Evolutionary conservation across 768 basidiomycete genomes (phyloP), one percentile per base, ranked within the genome.

Genomic region (Candolleomyces efflorescens): DNA sequence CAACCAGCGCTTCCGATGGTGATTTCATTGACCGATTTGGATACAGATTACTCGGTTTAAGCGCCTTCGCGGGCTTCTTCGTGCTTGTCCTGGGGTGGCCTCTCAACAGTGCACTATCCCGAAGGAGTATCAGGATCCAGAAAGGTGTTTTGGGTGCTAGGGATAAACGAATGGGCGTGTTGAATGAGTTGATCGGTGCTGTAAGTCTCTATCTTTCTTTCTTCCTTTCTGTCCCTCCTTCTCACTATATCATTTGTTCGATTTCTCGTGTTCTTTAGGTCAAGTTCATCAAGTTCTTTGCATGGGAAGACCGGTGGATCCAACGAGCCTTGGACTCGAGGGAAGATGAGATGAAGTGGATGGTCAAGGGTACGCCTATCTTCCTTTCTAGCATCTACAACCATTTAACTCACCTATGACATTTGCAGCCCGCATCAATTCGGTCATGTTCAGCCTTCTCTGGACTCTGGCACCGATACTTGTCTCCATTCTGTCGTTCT

Each of bases 281-380:
- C 56, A 88, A 88, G 69, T 88, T 89, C 65, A 85, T 89, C 76
- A 90, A 91, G 69, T 90, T 91, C 76, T 91, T 91, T 60, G 89
- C 89, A 1, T 91, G 89, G 81, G 88, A 90, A 62, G 79, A 85
- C 43, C 79, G 82, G 12, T 92, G 92, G 91, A 87, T 89, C 44
- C 70, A 79, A 24, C 78, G 84, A 12, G 84, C 79, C 0, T 65
- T 85, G 56, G 84, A 86, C 44, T 82, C 88, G 2, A 77, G 93
- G 59, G 78, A 79, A 43, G 71, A 72, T 13, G 94, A 95, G 73
- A 78, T 94, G 71, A 72, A 78, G 55, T 91, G 90, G 87, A 79
- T 93, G 79, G 70, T 89, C 57, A 87, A 88, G 77, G 68, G 87
- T 87, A 27, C 1, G 69, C 38, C 54, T 46, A 23, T 39, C 15